Evolutionary conservation across 345 rosid species (phyloP), one percentile per base, ranked within the genome.

Genomic region (Populus nigra): DNA sequence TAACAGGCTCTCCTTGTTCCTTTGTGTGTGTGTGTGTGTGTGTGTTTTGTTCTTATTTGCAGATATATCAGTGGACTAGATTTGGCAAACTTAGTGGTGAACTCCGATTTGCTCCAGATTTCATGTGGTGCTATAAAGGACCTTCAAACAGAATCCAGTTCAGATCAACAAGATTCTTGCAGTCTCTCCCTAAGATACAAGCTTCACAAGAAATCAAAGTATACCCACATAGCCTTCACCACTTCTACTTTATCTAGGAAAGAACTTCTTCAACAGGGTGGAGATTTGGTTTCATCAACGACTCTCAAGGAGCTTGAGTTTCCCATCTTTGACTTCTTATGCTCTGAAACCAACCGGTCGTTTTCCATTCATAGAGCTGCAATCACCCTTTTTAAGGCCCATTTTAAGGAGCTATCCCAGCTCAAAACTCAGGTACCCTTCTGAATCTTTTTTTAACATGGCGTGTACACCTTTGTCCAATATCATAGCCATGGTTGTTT

Each of bases 51-150:
- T 47, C 11, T 65, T 57, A 47, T 27, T 38, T 83, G 45, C 88
- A 86, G 90, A 73, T 83, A 69, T 41, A 78, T 80, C 84, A 72
- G 81, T 45, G 83, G 89, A 5, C 27, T 73, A 16, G 88, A 83
- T 55, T 80, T 85, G 66, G 91, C 88, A 65, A 86, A 80, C 77
- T 83, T 89, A 35, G 77, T 75, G 79, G 79, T 86, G 77, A 83
- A 80, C 81, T 89, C 97, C 4, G 89, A 77, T 70, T 72, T 92
- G 38, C 79, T 90, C 72, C 43, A 55, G 1, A 35, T 22, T 29
- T 82, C 92, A 18, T 88, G 88, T 86, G 72, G 0, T 6, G 80
- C 83, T 63, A 86, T 90, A 75, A 68, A n/a, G 15, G 39, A 79
- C 62, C 72, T 83, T 73, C 47, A 78, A 8, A 1, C 27, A 23